A percentile compares a stretch with the other conserved stretches of the same genome.
Evolutionary conservation across 768 basidiomycete genomes (phyloP).

Genomic region (Mycena indigotica): DNA sequence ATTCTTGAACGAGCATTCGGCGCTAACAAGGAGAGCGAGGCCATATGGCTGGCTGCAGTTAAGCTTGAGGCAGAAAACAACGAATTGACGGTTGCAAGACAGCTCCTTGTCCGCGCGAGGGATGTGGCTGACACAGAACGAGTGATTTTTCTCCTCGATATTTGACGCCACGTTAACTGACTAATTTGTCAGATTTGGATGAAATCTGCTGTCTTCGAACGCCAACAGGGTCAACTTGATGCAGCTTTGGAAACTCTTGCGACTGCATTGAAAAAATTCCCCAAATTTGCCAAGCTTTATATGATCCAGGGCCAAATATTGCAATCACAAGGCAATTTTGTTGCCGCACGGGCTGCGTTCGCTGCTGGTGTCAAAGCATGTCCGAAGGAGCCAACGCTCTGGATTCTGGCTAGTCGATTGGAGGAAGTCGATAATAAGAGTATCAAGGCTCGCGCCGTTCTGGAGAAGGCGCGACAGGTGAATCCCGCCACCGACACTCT

Average conservation of each 20-base stretch:
- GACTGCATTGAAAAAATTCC: constrained; percentile 80
- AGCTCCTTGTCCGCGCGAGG: constrained; percentile 85
- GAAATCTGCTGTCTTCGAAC: constrained; percentile 95
- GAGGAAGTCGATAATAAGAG: constrained; percentile 91
- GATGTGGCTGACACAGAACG: constrained; percentile 90
- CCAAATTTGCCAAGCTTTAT: constrained; percentile 89
- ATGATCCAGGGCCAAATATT: constrained; percentile 97
- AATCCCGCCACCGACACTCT: constrained; percentile 84
- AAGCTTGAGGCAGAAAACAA: constrained; percentile 97
- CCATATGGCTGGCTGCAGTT: constrained; percentile 96
- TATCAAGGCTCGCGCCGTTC: constrained; percentile 87
- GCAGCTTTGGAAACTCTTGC: constrained; percentile 76
- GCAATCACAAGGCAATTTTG: constrained; percentile 57
- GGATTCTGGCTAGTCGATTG: constrained; percentile 86
- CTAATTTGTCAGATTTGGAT: constrained; percentile 83
- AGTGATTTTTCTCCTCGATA: constrained; percentile 45
- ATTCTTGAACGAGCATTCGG: constrained; percentile 89
- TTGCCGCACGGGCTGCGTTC: constrained; percentile 77
- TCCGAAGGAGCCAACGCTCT: constrained; percentile 81
- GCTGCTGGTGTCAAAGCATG: constrained; percentile 84
- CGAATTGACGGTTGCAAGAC: constrained; percentile 81
- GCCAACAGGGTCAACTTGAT: constrained; percentile 78
- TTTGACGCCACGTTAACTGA: neutral
- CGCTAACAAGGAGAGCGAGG: constrained; percentile 95
- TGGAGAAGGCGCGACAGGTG: constrained; percentile 86